These are phyloP conservation scores for Plantago coronopus DNA, from an alignment of 305 asterid genomes.

Conservation along the genomic window DNA sequence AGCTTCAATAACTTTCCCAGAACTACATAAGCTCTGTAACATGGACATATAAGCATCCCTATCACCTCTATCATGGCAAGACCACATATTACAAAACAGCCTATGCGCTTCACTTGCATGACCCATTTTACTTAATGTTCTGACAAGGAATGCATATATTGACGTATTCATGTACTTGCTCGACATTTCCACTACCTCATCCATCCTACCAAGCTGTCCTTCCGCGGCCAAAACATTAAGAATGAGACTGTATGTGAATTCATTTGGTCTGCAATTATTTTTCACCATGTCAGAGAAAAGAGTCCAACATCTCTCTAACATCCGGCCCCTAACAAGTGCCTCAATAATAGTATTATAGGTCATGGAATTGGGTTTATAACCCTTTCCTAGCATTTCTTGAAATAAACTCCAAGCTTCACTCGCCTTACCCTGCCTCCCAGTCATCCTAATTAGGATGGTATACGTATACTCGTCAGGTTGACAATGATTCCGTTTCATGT, in stretches of 20 bases:
- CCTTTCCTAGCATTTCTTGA: constrained; percentile 74
- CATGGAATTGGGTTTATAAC: constrained; percentile 64
- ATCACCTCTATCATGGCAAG: constrained; percentile 82
- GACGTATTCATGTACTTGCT: constrained; percentile 78
- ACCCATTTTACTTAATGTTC: constrained; percentile 70
- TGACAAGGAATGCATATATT: constrained; percentile 71
- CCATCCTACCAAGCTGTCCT: constrained; percentile 83
- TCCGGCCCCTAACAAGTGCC: constrained; percentile 57
- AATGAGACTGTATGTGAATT: constrained; percentile 73
- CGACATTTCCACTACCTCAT: constrained; percentile 73
- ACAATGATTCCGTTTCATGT: constrained; percentile 77
- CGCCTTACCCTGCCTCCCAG: constrained; percentile 64
- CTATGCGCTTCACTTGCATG: constrained; percentile 88
- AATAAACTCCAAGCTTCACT: constrained; percentile 60
- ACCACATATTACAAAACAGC: constrained; percentile 89
- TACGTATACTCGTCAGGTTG: constrained; percentile 82
- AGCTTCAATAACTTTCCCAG: constrained; percentile 72
- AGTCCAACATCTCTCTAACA: constrained; percentile 56
- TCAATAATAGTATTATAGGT: constrained; percentile 80
- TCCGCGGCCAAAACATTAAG: constrained; percentile 59
- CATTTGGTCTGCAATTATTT: constrained; percentile 81
- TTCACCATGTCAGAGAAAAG: constrained; percentile 85
- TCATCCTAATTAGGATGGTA: constrained; percentile 78
- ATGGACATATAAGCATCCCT: constrained; percentile 75
- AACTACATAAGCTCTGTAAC: constrained; percentile 78